phyloP scores from a whole-genome alignment of 306 rosid species.

The Corylus americana region DNA sequence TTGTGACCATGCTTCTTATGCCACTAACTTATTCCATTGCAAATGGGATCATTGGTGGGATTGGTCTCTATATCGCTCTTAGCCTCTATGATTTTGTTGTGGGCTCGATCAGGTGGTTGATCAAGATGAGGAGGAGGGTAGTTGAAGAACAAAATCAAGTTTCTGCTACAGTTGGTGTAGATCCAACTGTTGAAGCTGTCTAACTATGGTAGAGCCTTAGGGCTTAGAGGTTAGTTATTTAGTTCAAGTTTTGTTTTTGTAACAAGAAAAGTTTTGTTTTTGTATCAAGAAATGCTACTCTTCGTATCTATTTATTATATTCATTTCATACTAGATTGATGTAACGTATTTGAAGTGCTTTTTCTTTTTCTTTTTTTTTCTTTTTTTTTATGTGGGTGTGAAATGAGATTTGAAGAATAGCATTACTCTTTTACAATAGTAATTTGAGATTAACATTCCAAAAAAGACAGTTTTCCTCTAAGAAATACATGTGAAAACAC shows the following conservation, averaged over 20 bases:
- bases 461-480: no score
- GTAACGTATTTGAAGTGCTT: no score
- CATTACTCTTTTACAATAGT: no score
- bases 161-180: constrained; percentile 55
- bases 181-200: constrained; percentile 17
- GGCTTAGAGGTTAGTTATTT: background rate
- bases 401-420: no score
- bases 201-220: background rate
- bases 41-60: constrained; percentile 82
- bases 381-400: no score
- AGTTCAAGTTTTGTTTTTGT: background rate
- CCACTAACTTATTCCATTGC: constrained; percentile 90
- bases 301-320: no score
- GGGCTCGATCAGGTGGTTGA: constrained; percentile 46
- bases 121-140: constrained; percentile 60
- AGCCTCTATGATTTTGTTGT: constrained; percentile 52
- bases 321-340: no score
- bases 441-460: no score
- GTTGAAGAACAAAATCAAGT: constrained; percentile 78
- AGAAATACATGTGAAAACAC: no score
- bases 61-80: constrained; percentile 72
- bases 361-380: no score
- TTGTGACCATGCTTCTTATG: constrained; percentile 77
- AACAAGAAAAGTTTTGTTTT: no score
- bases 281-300: no score